Evolutionary conservation across 176 grass and related monocot species (phyloP).

Genomic region (Zea mays): Zm-B73-REFERENCE-NAM-5.0 NC_050097.1:24297001-24297500

Average conservation of each 20-base stretch:
- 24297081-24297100: constrained; percentile 72
- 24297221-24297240: constrained; percentile 82
- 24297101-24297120: constrained; percentile 75
- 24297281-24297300: too few species aligned
- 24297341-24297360: not conserved
- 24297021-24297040: constrained; percentile 78
- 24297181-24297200: constrained; percentile 78
- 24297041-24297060: constrained; percentile 68
- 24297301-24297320: too few species aligned
- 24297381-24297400: too few species aligned
- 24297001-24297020: constrained; percentile 58
- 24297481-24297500: not conserved
- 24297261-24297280: too few species aligned
- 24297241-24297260: constrained; percentile 2
- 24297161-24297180: constrained; percentile 93
- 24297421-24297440: constrained; percentile 55
- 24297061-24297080: constrained; percentile 80
- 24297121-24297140: constrained; percentile 86
- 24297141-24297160: constrained; percentile 85
- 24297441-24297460: constrained; percentile 65
- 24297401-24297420: not conserved
- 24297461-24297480: not conserved
- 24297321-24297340: not conserved
- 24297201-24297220: constrained; percentile 94
- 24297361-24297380: too few species aligned